These are phyloP conservation scores for Beauveria pseudobassiana DNA, from an alignment of 2,329 filamentous ascomycete genomes.

Conservation along the genomic window DNA sequence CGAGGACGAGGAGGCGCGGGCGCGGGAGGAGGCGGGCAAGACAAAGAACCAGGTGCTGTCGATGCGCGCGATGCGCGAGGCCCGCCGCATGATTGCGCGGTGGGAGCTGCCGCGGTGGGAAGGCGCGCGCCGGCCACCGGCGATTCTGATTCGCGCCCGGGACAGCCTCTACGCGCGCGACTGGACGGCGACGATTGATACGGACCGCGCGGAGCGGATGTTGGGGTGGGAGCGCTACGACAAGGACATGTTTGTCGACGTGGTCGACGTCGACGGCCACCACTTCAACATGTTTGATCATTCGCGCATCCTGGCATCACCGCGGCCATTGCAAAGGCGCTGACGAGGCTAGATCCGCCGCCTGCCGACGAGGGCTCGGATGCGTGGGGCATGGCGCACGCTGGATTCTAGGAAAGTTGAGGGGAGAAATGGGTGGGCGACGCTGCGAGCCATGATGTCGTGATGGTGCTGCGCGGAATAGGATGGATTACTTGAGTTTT, in stretches of 20 bases:
- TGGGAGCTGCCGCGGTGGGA: conserved; percentile 36
- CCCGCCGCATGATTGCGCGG: conserved; percentile 29
- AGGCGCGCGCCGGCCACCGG: conserved; percentile 27
- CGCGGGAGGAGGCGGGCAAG: conserved; percentile 22
- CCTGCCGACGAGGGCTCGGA: neutral
- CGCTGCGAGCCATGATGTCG: too few relatives aligned
- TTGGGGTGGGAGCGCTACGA: conserved; percentile 45
- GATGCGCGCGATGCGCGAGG: conserved; percentile 34
- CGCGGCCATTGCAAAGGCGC: conserved; percentile 15
- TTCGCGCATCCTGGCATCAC: conserved; percentile 22
- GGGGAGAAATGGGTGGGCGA: too few relatives aligned
- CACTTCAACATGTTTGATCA: conserved; percentile 42
- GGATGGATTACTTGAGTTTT: neutral
- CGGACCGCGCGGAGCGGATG: conserved; percentile 30
- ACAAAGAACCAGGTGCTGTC: conserved; percentile 28
- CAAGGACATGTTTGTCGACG: conserved; percentile 33
- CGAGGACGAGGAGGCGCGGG: neutral
- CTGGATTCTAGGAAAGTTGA: neutral
- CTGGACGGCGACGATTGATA: conserved; percentile 31
- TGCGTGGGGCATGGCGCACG: neutral
- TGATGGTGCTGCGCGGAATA: too few relatives aligned
- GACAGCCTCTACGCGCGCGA: conserved; percentile 29
- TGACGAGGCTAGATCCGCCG: conserved; percentile 9
- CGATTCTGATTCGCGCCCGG: conserved; percentile 38
- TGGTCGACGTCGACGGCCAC: conserved; percentile 43